A percentile compares a stretch with the other conserved stretches of the same genome.
Conservation (phyloP, 768 basidiomycete genomes). For the Suillus discolor region DNA sequence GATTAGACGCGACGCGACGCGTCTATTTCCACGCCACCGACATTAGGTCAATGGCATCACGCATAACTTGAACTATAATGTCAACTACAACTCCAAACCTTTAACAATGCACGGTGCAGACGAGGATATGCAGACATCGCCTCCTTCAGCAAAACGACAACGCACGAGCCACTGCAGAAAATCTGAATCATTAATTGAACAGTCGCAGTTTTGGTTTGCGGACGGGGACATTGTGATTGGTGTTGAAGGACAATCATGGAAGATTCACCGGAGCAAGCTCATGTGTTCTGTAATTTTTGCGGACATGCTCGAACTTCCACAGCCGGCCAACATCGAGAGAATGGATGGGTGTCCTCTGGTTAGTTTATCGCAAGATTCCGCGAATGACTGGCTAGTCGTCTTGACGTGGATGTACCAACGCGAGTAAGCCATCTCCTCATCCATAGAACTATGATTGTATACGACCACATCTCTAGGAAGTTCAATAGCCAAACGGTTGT, state of each 20-base stretch:
- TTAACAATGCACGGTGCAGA: conserved; percentile 7
- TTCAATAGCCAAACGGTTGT: conserved; percentile 23
- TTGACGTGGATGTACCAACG: conserved; percentile 38
- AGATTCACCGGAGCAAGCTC: conserved; percentile 27
- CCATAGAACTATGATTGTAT: background rate
- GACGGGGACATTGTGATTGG: conserved; percentile 40
- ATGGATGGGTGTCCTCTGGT: conserved; percentile 36
- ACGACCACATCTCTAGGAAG: conserved; percentile 16
- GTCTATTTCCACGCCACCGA: conserved; percentile 13
- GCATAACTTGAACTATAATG: background rate
- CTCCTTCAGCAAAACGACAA: conserved; percentile 12
- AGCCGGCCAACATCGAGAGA: conserved; percentile 30
- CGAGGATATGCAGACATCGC: conserved; percentile 4
- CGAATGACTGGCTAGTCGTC: conserved; percentile 32
- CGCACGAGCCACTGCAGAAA: conserved; percentile 4
- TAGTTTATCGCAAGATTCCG: conserved; percentile 25
- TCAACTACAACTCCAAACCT: background rate
- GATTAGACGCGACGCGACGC: conserved; percentile 1
- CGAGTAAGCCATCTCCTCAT: conserved; percentile 24
- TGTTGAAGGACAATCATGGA: conserved; percentile 25
- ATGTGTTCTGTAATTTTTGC: conserved; percentile 31
- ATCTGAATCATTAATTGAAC: background rate
- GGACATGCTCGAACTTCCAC: conserved; percentile 40
- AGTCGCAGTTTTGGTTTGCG: conserved; percentile 28
- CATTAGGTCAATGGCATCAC: background rate